Base-by-base conservation (phyloP, 345 rosid genomes). In the Lumnitzera littorea region DNA sequence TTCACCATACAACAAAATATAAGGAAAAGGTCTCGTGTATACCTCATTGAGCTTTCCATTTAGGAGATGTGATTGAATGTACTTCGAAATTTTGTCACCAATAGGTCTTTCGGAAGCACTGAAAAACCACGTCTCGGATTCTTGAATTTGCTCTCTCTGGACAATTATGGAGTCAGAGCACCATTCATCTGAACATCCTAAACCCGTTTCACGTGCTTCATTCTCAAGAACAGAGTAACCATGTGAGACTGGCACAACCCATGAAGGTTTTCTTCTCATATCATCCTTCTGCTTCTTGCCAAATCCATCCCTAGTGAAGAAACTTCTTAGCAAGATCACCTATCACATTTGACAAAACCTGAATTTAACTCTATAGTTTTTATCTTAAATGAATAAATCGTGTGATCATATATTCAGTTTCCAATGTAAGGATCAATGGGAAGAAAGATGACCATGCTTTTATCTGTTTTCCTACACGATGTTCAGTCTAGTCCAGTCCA, bases 111-210 rank as follows among this genome's bases (percentile, higher is more conserved):
- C 81, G 0, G 72, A 84, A 15, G 83, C 75, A 51, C 86, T 91
- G n/a, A 87, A 89, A 11, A 81, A 64, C 89, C 96, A 84, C 56
- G 86, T 11, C 72, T 84, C 94, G 13, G 75, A 62, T 69, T 81
- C 83, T 57, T 79, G 76, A 47, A 78, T 65, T 57, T 79, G 82
- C 72, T 87, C 88, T 67, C 88, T 81, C 46, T 87, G 89, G 11
- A 87, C 73, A 50, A 83, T 72, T 48, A 83, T 76, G 0, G 76
- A 70, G 62, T 75, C 89, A 1, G 29, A 48, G 25, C 70, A 79
- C 0, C 72, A 53, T 15, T 57, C 74, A 50, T 47, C 59, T 2
- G 29, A 61, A 36, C 10, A 1, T 27, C 31, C 31, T 36, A 36
- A 36, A 48, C 20, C 58, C 27, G 62, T 61, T 27, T 60, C 67